Evolutionary conservation across 202 grass and related monocot species (phyloP).

Genomic region (Dendrocalamus latiflorus): DNA sequence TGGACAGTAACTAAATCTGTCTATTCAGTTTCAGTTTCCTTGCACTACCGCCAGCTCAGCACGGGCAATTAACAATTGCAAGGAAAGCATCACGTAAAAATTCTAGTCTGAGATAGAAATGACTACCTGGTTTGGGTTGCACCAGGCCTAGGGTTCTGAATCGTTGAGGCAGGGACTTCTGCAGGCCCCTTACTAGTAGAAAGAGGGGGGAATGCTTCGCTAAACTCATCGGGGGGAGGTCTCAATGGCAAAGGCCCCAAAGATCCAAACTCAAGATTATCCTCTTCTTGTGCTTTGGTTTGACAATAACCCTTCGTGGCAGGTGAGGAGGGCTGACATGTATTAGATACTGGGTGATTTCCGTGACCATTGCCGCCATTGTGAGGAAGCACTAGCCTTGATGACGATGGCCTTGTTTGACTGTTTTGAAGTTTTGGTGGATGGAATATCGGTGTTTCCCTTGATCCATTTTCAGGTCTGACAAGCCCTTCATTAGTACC

Average conservation of each 20-base stretch:
- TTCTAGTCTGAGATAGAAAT: neutral
- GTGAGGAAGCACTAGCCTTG: neutral
- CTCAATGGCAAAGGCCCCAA: slow-evolving; percentile 35
- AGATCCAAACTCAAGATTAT: slow-evolving; percentile 51
- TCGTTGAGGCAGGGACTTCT: neutral
- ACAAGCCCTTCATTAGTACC: neutral
- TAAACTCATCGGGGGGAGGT: neutral
- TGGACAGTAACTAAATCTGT: neutral
- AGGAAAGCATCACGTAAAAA: neutral
- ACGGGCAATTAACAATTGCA: neutral
- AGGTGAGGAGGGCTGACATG: slow-evolving; percentile 3
- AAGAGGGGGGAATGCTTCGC: slow-evolving; percentile 20
- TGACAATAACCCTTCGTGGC: neutral
- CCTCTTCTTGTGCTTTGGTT: neutral
- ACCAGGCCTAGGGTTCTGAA: neutral
- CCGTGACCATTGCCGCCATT: neutral
- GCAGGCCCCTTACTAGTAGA: neutral
- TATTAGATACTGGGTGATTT: neutral
- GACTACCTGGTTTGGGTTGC: slow-evolving; percentile 14
- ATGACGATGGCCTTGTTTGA: neutral
- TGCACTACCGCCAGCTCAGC: neutral
- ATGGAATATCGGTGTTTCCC: neutral
- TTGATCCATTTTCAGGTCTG: neutral
- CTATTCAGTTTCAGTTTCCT: neutral
- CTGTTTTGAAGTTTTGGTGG: neutral